Conservation (phyloP, 768 basidiomycete species). For the Butyriboletus loyo region DNA sequence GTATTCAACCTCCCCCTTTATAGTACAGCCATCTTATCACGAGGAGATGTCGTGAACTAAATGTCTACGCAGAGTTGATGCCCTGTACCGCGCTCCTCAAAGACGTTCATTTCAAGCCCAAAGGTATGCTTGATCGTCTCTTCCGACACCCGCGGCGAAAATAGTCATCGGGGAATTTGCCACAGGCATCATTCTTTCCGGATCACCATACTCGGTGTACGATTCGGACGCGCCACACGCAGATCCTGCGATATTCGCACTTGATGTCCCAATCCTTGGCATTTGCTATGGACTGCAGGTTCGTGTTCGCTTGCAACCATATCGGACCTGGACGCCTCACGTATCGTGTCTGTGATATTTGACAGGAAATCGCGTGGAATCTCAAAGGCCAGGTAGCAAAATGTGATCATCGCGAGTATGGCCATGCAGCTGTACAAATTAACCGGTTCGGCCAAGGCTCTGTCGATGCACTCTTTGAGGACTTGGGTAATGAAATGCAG, state of each 20-base stretch:
- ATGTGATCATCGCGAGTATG: constrained; percentile 93
- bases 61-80: constrained; percentile 96
- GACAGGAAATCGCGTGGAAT: constrained; percentile 90
- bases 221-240: constrained; percentile 90
- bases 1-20: neutral
- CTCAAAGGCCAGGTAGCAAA: constrained; percentile 80
- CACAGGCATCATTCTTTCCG: constrained; percentile 91
- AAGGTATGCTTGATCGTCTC: constrained; percentile 53
- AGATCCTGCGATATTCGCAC: constrained; percentile 84
- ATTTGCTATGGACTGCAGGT: constrained; percentile 98
- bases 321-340: neutral
- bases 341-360: neutral
- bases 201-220: constrained; percentile 98
- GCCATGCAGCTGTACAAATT: constrained; percentile 80
- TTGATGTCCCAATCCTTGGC: constrained; percentile 89
- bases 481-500: constrained; percentile 86
- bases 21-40: constrained; percentile 98
- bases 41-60: constrained; percentile 93
- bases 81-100: constrained; percentile 91
- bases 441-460: constrained; percentile 54
- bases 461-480: constrained; percentile 79
- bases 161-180: neutral
- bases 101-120: constrained; percentile 90
- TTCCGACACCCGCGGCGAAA: neutral
- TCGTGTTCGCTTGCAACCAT: constrained; percentile 10